A percentile compares a stretch with the other conserved stretches of the same genome.
phyloP scores from a whole-genome alignment of 2,329 filamentous ascomycete genomes.

The Cercospora brassicicola region DNA sequence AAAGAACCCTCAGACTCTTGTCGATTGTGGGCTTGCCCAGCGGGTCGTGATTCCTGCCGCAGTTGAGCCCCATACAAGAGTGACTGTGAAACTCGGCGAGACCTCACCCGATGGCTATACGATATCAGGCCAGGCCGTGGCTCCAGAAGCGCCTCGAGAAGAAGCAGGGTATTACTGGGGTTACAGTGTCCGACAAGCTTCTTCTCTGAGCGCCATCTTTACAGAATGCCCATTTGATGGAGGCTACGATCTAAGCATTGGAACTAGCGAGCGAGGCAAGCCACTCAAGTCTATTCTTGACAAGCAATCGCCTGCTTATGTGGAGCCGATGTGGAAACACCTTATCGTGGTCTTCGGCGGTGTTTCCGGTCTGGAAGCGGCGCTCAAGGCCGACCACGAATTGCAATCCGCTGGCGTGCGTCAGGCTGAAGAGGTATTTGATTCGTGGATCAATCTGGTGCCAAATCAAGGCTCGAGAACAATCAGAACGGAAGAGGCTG shows the following conservation, averaged over 20 bases:
- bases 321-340: slow-evolving; percentile 55
- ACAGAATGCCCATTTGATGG: slow-evolving; percentile 72
- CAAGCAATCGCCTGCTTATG: slow-evolving; percentile 50
- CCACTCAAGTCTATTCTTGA: slow-evolving; percentile 32
- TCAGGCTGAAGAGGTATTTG: slow-evolving; percentile 70
- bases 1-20: slow-evolving; percentile 44
- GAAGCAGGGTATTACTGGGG: slow-evolving; percentile 86
- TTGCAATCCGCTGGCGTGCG: slow-evolving; percentile 63
- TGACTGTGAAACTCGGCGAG: slow-evolving; percentile 67
- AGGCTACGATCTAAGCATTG: slow-evolving; percentile 80
- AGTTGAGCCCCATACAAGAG: slow-evolving; percentile 69
- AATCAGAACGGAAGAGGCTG: slow-evolving; percentile 79
- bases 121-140: slow-evolving; percentile 47
- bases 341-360: slow-evolving; percentile 78
- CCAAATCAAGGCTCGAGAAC: slow-evolving; percentile 78
- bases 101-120: slow-evolving; percentile 35
- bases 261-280: slow-evolving; percentile 75
- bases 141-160: slow-evolving; percentile 68
- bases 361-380: slow-evolving; percentile 74
- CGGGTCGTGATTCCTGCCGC: slow-evolving; percentile 56
- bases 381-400: slow-evolving; percentile 63
- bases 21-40: slow-evolving; percentile 53
- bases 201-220: slow-evolving; percentile 69
- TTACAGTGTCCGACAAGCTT: slow-evolving; percentile 67
- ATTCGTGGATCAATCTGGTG: slow-evolving; percentile 79